Evolutionary conservation across 345 rosid species (phyloP), one percentile per base, ranked within the genome.

Genomic region (Lenwebbia sp.): DNA sequence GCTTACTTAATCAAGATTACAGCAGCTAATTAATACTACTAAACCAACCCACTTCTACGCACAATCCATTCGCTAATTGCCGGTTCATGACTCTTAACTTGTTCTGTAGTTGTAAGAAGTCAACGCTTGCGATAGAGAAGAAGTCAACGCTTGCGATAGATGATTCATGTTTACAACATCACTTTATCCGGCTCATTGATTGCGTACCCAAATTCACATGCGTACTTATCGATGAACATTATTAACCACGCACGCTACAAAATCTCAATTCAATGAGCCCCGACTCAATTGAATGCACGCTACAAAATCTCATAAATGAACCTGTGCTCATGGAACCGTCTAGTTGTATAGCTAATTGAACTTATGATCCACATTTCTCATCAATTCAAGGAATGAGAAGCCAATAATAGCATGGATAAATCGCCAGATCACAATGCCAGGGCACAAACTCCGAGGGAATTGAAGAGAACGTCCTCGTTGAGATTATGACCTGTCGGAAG

Each of bases 401-500:
- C 76, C 52, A 82, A 26, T 82, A 82, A 26, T 82, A 26, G 54
- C 83, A 25, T 82, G 54, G 33, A 81, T 44, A 62, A 65, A 30
- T 37, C 23, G 41, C 78, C 78, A 17, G 78, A 33, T 65, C 44
- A 65, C 25, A 23, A 65, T 65, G 78, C 44, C 85, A 65, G 83
- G 19, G 90, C 83, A 87, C 98, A 94, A 57, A 86, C 88, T 90
- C 90, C 85, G 65, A 96, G 91, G 19, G 96, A 92, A 54, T 88
- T 89, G 26, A 84, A 62, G 62, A 96, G 96, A 85, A 87, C 86
- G 62, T 92, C 91, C 92, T 95, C 95, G 40, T 92, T 90, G 87
- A 95, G 89, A 85, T 94, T 93, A 90, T 94, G 96, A 83, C 98
- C 98, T 96, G 95, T 88, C 88, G 82, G 57, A 76, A 85, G 70